phyloP scores from a whole-genome alignment of 2,329 filamentous ascomycete species.

The Botrytis tulipae region DNA sequence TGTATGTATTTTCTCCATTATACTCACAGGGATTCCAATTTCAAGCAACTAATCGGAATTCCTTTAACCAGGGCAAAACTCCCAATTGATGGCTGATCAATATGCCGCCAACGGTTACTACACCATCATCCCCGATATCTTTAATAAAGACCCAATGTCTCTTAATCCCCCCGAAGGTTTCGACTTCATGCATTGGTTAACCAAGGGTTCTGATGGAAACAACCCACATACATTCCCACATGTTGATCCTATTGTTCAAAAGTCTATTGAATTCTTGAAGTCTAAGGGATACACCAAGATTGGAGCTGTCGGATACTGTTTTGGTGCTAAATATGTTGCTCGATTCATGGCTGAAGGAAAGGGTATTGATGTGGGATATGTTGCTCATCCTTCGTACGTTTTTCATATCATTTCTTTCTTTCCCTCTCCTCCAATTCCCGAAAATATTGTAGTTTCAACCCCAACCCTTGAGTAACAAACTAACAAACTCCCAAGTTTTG shows the following conservation, averaged over 20 bases:
- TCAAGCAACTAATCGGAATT: slow-evolving; percentile 29
- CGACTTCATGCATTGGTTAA: slow-evolving; percentile 50
- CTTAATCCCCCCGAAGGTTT: slow-evolving; percentile 49
- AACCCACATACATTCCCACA: slow-evolving; percentile 36
- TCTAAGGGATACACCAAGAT: slow-evolving; percentile 57
- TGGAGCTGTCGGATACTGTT: slow-evolving; percentile 70
- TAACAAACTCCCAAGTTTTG: slow-evolving; percentile 46
- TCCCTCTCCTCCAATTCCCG: not conserved
- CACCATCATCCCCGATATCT: slow-evolving; percentile 64
- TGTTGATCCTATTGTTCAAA: slow-evolving; percentile 44
- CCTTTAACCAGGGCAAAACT: slow-evolving; percentile 47
- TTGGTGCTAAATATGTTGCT: slow-evolving; percentile 70
- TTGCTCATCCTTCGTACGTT: slow-evolving; percentile 65
- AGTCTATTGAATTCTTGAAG: slow-evolving; percentile 57
- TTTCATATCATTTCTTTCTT: not conserved
- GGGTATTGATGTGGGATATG: slow-evolving; percentile 65
- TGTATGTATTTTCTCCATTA: slow-evolving; percentile 18
- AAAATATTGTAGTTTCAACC: not conserved
- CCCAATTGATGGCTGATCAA: slow-evolving; percentile 68
- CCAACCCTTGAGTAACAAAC: not conserved
- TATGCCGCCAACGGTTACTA: slow-evolving; percentile 62
- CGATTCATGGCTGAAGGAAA: slow-evolving; percentile 61
- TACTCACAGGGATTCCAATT: not conserved
- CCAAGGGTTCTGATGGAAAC: slow-evolving; percentile 35
- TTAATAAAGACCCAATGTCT: slow-evolving; percentile 62